Evolutionary conservation across 805 yeast species (phyloP).

Genomic region (Ogataea chonburiensis): DNA sequence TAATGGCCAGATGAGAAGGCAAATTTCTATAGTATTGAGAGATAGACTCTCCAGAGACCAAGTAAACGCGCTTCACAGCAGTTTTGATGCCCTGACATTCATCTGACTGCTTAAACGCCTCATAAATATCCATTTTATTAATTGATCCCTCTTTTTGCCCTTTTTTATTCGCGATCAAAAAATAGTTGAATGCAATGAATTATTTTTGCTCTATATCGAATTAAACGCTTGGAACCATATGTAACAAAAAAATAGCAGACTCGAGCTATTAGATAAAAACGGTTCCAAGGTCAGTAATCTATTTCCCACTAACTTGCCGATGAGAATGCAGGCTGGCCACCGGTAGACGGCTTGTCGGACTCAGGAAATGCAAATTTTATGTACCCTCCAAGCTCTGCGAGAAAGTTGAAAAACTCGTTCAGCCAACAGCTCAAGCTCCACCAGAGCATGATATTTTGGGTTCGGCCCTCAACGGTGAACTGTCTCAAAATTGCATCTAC

Average conservation of each 20-base stretch:
- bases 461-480: slow-evolving; percentile 53
- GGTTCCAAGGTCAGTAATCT: slow-evolving; percentile 2
- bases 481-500: slow-evolving; percentile 62
- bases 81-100: slow-evolving; percentile 7
- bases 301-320: slow-evolving; percentile 5
- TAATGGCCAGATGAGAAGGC: slow-evolving; percentile 11
- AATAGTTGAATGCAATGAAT: slow-evolving; percentile 4
- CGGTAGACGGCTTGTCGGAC: slow-evolving; percentile 17
- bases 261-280: slow-evolving; percentile 1
- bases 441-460: slow-evolving; percentile 65
- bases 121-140: slow-evolving; percentile 1
- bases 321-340: slow-evolving; percentile 16
- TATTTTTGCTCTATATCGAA: slow-evolving; percentile 4
- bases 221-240: slow-evolving; percentile 6
- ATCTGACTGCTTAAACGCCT: slow-evolving; percentile 4
- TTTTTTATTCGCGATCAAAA: slow-evolving; percentile 5
- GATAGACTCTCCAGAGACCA: slow-evolving; percentile 6
- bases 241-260: slow-evolving; percentile 4
- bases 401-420: slow-evolving; percentile 68
- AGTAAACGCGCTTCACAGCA: slow-evolving; percentile 10
- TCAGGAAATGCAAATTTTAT: slow-evolving; percentile 33
- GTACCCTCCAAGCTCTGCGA: slow-evolving; percentile 61
- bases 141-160: slow-evolving; percentile 9
- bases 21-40: slow-evolving; percentile 6
- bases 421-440: slow-evolving; percentile 76